These are phyloP conservation scores for Cytospora paraplurivora DNA, from an alignment of 2,329 filamentous ascomycete genomes.

Conservation along the genomic window DNA sequence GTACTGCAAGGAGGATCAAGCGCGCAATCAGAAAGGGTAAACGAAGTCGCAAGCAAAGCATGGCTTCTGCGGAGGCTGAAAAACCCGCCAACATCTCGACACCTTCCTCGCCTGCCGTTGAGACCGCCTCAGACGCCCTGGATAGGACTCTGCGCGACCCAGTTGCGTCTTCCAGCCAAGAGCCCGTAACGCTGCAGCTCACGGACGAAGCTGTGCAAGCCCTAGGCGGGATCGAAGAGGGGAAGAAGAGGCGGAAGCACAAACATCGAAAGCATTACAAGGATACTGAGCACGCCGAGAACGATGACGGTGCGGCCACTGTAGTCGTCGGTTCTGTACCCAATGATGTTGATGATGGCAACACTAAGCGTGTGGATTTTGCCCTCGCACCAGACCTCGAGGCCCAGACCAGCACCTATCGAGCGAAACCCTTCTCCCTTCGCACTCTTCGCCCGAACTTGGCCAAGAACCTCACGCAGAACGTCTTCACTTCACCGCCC, in stretches of 20 bases:
- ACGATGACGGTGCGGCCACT: slow-evolving; percentile 13
- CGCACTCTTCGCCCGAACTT: slow-evolving; percentile 50
- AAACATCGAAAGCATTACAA: slow-evolving; percentile 36
- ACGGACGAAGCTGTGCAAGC: slow-evolving; percentile 26
- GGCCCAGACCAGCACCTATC: slow-evolving; percentile 37
- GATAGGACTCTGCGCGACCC: slow-evolving; percentile 28
- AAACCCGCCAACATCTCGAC: slow-evolving; percentile 25
- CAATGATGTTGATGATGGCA: slow-evolving; percentile 24
- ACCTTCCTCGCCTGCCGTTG: slow-evolving; percentile 11
- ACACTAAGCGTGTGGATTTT: slow-evolving; percentile 48
- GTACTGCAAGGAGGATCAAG: slow-evolving; percentile 64
- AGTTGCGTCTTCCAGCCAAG: slow-evolving; percentile 26
- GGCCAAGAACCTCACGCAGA: slow-evolving; percentile 60
- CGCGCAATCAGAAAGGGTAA: slow-evolving; percentile 60
- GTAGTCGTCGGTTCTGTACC: neutral
- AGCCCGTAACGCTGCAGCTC: slow-evolving; percentile 19
- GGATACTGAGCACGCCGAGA: slow-evolving; percentile 38
- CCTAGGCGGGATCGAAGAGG: slow-evolving; percentile 30
- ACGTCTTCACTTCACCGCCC: slow-evolving; percentile 50
- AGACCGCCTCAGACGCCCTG: slow-evolving; percentile 4
- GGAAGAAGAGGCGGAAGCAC: slow-evolving; percentile 24
- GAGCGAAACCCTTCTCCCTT: slow-evolving; percentile 39
- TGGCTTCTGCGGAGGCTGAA: slow-evolving; percentile 50
- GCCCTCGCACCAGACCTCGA: slow-evolving; percentile 39
- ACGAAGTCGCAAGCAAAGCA: slow-evolving; percentile 67